Evolutionary conservation across 2,329 filamentous ascomycete genomes (phyloP).

Genomic region (Xylariaceae sp.): DNA sequence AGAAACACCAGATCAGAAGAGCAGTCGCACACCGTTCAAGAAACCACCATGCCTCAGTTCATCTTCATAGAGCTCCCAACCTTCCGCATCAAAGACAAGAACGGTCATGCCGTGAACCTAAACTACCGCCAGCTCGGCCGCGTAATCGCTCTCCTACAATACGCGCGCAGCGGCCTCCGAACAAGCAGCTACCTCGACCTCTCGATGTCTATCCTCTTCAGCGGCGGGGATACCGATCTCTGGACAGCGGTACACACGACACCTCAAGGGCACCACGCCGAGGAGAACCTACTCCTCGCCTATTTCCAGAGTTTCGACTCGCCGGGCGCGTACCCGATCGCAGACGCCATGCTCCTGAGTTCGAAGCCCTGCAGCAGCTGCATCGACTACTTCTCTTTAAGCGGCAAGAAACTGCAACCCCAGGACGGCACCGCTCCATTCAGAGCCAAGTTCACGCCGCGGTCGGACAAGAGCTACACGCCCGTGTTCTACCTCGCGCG

Average conservation of each 20-base stretch:
- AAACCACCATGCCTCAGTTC: slow-evolving; percentile 37
- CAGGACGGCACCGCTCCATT: slow-evolving; percentile 32
- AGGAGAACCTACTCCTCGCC: slow-evolving; percentile 40
- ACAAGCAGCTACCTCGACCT: slow-evolving; percentile 34
- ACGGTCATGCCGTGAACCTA: slow-evolving; percentile 34
- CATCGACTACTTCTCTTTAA: slow-evolving; percentile 38
- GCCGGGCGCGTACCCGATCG: slow-evolving; percentile 41
- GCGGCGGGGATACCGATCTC: slow-evolving; percentile 39
- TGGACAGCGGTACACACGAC: slow-evolving; percentile 35
- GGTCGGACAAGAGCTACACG: slow-evolving; percentile 40
- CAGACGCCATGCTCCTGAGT: slow-evolving; percentile 39
- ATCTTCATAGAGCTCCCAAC: slow-evolving; percentile 42
- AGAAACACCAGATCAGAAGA: background rate
- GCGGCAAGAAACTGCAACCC: slow-evolving; percentile 36
- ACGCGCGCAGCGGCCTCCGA: slow-evolving; percentile 36
- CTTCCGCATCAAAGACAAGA: slow-evolving; percentile 40
- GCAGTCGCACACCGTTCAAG: background rate
- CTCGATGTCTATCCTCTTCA: slow-evolving; percentile 39
- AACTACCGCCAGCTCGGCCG: slow-evolving; percentile 35
- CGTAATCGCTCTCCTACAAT: slow-evolving; percentile 37
- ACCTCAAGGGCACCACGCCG: slow-evolving; percentile 33
- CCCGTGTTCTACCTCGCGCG: slow-evolving; percentile 42
- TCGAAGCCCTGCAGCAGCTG: slow-evolving; percentile 41
- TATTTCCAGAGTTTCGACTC: slow-evolving; percentile 43
- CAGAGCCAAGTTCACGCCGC: slow-evolving; percentile 42